Evolutionary conservation across 495 filamentous ascomycete genomes (phyloP), one percentile per base, ranked within the genome.

Genomic region (Saxophila tyrrhenica): DNA sequence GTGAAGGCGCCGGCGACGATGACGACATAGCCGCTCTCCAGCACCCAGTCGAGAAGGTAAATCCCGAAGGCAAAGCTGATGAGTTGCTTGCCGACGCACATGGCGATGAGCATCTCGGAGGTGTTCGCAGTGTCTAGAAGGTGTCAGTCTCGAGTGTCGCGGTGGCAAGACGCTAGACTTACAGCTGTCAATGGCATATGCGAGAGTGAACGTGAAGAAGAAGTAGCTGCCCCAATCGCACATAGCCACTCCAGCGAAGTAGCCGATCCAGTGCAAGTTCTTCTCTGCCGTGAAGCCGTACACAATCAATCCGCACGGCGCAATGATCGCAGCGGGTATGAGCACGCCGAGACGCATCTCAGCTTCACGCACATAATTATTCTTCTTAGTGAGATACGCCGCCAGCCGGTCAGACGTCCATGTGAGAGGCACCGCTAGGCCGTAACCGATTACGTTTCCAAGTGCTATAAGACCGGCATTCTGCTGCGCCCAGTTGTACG

Each of bases 61-160:
- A 77, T 61, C 3, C 79, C 78, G 69, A 82, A 78, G 1, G 78
- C 80, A 57, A 84, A 82, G 48, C 69, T 74, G 45, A 84, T 79
- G 3, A 76, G 73, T 63, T 82, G 78, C 55, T 84, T 84, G n/a
- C 80, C 80, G 22, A 84, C 59, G 56, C 82, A 82, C 78, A 84
- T 82, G 2, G 77, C 78, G 58, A 84, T 84, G 25, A 84, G 67
- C 80, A 84, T 82, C 61, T 84, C 79, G 0, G 69, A 72, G 10
- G 74, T 52, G 39, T 62, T 62, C 47, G 60, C 55, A 39, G 50
- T 52, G 65, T 82, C 29, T 35, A 13, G 5, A 35, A 39, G 35
- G 9, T 39, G 35, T 39, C 35, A 80, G 13, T 39, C 35, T 39
- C 35, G 35, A 39, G 16, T 39, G 35, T 39, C 16, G 8, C 35